phyloP scores from a whole-genome alignment of 345 rosid species.

The Hirschfeldia incana region DNA sequence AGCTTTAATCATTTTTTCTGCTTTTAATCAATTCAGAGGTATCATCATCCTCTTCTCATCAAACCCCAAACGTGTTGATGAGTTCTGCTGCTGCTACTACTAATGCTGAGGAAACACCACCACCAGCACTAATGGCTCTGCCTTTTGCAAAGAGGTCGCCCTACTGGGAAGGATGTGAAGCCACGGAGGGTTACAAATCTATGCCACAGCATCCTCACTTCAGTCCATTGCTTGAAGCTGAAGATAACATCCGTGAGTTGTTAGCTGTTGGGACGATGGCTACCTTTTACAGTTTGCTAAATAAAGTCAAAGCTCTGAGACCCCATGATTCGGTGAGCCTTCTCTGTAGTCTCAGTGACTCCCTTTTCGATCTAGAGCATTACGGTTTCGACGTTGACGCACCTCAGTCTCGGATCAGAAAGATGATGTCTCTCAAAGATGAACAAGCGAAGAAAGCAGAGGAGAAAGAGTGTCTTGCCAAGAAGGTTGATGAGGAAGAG shows the following conservation, averaged over 20 bases:
- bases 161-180: too few species aligned
- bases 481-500: conserved; percentile 32
- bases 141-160: too few species aligned
- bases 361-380: conserved; percentile 53
- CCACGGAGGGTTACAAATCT: too few species aligned
- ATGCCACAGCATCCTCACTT: conserved; percentile 76
- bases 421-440: conserved; percentile 49
- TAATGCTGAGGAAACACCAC: neutral
- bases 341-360: conserved; percentile 33
- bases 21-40: conserved; percentile 6
- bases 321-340: conserved; percentile 38
- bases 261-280: conserved; percentile 72
- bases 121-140: too few species aligned
- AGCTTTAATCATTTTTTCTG: too few species aligned
- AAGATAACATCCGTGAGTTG: conserved; percentile 62
- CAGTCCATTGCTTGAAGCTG: conserved; percentile 50
- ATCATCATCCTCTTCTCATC: neutral
- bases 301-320: conserved; percentile 43
- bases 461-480: conserved; percentile 39
- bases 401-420: too few species aligned
- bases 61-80: neutral
- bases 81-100: neutral
- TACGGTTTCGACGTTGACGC: conserved; percentile 61
- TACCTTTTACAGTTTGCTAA: conserved; percentile 52
- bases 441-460: conserved; percentile 32